Evolutionary conservation across 2,329 filamentous ascomycete species (phyloP), one percentile per base, ranked within the genome.

Genomic region (Claviceps pazoutovae): DNA sequence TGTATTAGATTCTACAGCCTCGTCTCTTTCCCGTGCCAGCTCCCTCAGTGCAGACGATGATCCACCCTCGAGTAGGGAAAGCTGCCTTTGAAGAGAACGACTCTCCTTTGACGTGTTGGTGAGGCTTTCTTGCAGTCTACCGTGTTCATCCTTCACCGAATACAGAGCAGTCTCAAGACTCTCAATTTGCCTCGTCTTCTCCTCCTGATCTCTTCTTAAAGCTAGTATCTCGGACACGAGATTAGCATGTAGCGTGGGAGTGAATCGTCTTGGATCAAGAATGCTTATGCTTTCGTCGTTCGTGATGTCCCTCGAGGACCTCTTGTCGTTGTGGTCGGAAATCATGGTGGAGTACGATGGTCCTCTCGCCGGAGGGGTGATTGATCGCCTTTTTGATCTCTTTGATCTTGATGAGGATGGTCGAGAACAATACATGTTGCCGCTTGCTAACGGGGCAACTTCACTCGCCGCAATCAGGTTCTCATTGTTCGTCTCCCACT

Each of bases 221-320:
- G 83, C 81, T 41, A 98, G 73, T 56, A 98, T 98, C 66, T 98
- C 93, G 0, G 91, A 91, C 1, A 98, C 91, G 6, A 98, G 73
- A 48, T 88, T 96, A 8, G 93, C 93, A 66, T 97, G 93, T 11
- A 98, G 71, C 0, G 90, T 97, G 1, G 93, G 93, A 0, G 93
- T 98, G 63, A 98, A 96, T 39, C 93, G 80, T 51, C 91, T 82
- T 3, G 93, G 89, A 62, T 98, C 93, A 34, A 96, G 73, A 21
- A 88, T 82, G 58, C 79, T 76, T 53, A 89, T 81, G 45, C 72
- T 79, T 56, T 91, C 85, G 57, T 91, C 82, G 51, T 70, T 76
- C 21, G 72, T 69, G 23, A 79, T 67, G 62, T 88, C 82, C 53
- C 74, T 72, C 14, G 78, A 77, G 19, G 73, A 70, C 59, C 79